Conservation (phyloP, 1,284 basidiomycete species). For the Cutaneotrichosporon mucoides region DNA sequence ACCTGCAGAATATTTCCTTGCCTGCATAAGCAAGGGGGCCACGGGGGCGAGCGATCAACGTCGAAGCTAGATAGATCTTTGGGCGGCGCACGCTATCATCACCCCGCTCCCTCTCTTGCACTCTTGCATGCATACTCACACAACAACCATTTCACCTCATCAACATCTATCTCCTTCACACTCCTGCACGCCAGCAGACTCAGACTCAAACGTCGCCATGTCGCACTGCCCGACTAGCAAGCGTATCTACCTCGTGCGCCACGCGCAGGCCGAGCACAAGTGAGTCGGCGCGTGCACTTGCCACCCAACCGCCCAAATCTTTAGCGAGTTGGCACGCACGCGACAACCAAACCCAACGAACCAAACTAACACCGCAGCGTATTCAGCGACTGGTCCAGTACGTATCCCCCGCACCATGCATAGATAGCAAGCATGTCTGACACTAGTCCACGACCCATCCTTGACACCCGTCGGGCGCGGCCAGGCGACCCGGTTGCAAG, state of each 20-base stretch:
- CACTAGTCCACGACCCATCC: constrained; percentile 43
- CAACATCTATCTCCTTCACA: background rate
- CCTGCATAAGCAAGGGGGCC: no score
- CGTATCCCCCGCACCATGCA: constrained; percentile 7
- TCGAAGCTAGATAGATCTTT: no score
- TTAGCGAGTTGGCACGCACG: background rate
- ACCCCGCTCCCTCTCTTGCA: background rate
- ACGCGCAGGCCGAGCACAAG: constrained; percentile 49
- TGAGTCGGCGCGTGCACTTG: constrained; percentile 16
- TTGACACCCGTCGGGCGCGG: constrained; percentile 43
- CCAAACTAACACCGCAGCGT: constrained; percentile 24
- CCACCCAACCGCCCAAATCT: background rate
- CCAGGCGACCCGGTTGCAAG: constrained; percentile 37
- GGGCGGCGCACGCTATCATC: background rate
- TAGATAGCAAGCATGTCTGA: background rate
- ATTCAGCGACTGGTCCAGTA: constrained; percentile 44
- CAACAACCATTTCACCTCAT: background rate
- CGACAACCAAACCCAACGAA: background rate
- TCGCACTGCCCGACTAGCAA: constrained; percentile 22
- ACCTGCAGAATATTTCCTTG: no score
- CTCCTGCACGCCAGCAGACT: background rate
- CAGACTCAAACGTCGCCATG: background rate
- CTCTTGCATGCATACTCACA: background rate
- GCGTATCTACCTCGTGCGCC: constrained; percentile 44
- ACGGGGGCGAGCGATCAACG: no score